Conservation (phyloP, 129 eudicot species). For the Artemisia tridentata region DNA sequence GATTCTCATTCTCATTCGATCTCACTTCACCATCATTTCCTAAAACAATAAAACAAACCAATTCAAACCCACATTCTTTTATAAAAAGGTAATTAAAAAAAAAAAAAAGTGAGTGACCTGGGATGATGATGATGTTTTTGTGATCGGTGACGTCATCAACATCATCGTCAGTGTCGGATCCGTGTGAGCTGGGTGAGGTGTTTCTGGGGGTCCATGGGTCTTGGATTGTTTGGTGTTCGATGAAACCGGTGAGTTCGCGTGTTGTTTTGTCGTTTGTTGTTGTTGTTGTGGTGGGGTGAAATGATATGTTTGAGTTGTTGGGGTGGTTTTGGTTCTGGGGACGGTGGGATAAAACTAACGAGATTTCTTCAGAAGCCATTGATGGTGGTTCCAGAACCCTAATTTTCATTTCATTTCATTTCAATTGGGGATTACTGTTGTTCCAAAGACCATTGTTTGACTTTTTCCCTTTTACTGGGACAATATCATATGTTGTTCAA, state of each 20-base stretch:
- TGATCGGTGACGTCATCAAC: conserved; percentile 39
- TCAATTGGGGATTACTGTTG: conserved; percentile 12
- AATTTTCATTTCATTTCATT: conserved; percentile 9
- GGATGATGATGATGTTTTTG: no score
- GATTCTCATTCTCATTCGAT: conserved; percentile 28
- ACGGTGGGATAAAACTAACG: conserved; percentile 41
- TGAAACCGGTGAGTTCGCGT: conserved; percentile 61
- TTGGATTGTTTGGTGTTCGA: conserved; percentile 42
- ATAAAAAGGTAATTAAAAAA: not conserved
- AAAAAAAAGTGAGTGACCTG: no score
- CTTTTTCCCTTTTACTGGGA: no score
- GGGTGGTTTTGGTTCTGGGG: conserved; percentile 39
- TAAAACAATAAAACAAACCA: conserved; percentile 21
- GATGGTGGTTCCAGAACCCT: conserved; percentile 18
- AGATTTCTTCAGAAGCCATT: conserved; percentile 68
- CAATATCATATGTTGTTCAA: no score
- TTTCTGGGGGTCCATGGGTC: conserved; percentile 47
- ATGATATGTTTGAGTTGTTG: conserved; percentile 20
- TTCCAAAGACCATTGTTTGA: no score
- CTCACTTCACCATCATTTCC: conserved; percentile 38
- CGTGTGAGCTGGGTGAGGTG: conserved; percentile 42
- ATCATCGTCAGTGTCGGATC: conserved; percentile 47
- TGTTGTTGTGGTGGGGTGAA: conserved; percentile 12
- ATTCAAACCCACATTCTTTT: not conserved
- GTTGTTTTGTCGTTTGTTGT: conserved; percentile 38